Base-by-base conservation (phyloP, 2,329 filamentous ascomycete species). In the Proliferodiscus dingleyae region DNA sequence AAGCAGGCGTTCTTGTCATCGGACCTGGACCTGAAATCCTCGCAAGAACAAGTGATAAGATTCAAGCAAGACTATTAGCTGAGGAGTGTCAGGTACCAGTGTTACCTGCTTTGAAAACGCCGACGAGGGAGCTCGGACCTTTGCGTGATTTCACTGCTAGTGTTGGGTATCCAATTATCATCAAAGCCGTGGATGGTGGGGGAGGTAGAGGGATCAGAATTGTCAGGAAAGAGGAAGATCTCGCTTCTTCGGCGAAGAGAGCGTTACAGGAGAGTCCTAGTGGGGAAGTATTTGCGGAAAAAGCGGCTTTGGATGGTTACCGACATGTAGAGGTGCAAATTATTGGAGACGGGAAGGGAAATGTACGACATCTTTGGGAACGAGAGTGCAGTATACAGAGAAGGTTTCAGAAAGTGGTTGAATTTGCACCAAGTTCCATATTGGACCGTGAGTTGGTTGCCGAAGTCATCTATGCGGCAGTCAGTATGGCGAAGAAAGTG, bases 1-100 rank as follows among this genome's bases (percentile, higher is more conserved):
- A 86, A 59, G 82, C 81, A 10, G 81, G 81, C 1, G 63, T 85
- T 30, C 74, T 81, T 26, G 86, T 87, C 56, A 86, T 87, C 57
- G 83, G 83, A 0, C 83, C 83, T 2, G 81, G 83, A 42, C 55
- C 50, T 22, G 46, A 51, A 18, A 56, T 58, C 6, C 45, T 64
- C 4, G 24, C 45, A 2, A 52, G 43, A 34, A 60, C 58, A 3
- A 57, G 56, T 7, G 54, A 65, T 54, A 75, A 80, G 47, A 80
- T 81, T 1, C 52, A 64, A 50, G 66, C 66, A 3, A 85, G 87
- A 57, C 83, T 85, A 52, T 85, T 87, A 75, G 80, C 73, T 18
- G 73, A 76, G 19, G 81, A 58, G 21, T 60, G 83, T 29, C 77
- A 78, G 3, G 82, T 87, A 1, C 82, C 81, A n/a, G 85, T 83